phyloP scores from a whole-genome alignment of 208 protist species.

The Acanthamoeba culbertsoni region DNA sequence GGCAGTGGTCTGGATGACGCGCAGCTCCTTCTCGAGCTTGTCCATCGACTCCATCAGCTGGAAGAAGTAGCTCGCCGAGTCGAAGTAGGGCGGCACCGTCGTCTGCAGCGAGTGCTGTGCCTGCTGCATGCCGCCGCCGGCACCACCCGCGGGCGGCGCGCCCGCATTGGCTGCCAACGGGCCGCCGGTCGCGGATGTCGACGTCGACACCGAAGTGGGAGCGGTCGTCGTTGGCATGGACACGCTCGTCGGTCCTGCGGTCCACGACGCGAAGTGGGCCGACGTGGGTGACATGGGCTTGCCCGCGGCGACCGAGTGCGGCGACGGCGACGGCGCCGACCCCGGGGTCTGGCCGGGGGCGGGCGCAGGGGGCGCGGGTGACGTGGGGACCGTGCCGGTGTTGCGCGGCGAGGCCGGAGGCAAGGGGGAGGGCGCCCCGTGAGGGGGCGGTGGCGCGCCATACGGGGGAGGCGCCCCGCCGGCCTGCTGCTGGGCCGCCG shows the following conservation, averaged over 20 bases:
- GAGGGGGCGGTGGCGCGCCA: background rate
- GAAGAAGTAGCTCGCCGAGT: background rate
- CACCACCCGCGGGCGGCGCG: background rate
- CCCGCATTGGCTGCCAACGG: background rate
- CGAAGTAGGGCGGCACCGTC: background rate
- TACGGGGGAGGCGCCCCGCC: background rate
- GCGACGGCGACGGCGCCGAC: background rate
- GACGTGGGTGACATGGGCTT: background rate
- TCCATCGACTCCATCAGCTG: background rate
- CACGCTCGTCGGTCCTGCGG: background rate
- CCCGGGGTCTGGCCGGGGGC: too few species aligned
- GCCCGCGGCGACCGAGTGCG: background rate
- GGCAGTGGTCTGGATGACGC: background rate
- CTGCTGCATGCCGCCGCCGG: too few species aligned
- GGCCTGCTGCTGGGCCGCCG: background rate
- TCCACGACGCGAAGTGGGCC: background rate
- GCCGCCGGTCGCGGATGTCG: background rate
- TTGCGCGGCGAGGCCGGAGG: background rate
- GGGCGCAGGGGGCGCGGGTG: background rate
- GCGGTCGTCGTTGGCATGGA: background rate
- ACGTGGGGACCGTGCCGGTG: background rate
- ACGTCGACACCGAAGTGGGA: background rate
- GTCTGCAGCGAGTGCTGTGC: too few species aligned
- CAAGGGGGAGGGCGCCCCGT: background rate
- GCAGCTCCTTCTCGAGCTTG: background rate